A percentile compares a stretch with the other conserved stretches of the same genome.
phyloP scores from a whole-genome alignment of 1,139 yeast species.

The Scheffersomyces titani region DNA sequence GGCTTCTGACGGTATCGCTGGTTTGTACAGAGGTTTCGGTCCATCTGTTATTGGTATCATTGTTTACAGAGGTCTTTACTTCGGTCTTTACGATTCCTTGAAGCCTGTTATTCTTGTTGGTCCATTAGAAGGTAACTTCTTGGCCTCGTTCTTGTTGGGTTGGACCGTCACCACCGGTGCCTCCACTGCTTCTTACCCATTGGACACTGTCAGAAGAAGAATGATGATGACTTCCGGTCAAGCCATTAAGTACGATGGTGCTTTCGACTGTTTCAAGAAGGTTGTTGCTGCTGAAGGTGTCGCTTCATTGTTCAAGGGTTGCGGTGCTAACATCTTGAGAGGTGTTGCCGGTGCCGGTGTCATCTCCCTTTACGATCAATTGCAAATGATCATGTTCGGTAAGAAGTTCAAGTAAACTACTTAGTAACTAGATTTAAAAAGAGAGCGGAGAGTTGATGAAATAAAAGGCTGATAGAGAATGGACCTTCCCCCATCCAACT shows the following conservation, averaged over 20 bases:
- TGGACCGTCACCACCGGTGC: conserved; percentile 59
- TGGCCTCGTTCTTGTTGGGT: conserved; percentile 56
- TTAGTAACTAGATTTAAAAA: conserved; percentile 4
- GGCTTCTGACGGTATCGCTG: conserved; percentile 57
- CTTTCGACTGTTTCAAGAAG: conserved; percentile 49
- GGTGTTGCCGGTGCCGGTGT: conserved; percentile 62
- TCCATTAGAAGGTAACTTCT: conserved; percentile 57
- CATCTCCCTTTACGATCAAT: conserved; percentile 55
- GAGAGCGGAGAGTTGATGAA: not conserved
- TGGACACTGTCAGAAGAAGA: conserved; percentile 58
- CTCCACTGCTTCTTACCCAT: conserved; percentile 57
- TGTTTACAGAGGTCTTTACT: conserved; percentile 59
- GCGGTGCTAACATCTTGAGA: conserved; percentile 59
- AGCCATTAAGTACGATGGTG: conserved; percentile 55
- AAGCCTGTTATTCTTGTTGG: conserved; percentile 57
- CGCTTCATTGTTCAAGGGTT: conserved; percentile 53
- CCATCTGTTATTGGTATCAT: conserved; percentile 54
- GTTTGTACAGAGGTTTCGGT: conserved; percentile 61
- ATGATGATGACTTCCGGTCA: conserved; percentile 61
- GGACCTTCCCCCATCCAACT: not conserved
- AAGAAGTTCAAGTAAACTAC: conserved; percentile 41
- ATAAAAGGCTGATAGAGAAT: not conserved
- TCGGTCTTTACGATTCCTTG: conserved; percentile 56
- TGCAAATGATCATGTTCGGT: conserved; percentile 52
- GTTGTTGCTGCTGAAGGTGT: conserved; percentile 57